phyloP scores from a whole-genome alignment of 2,329 filamentous ascomycete species.

The Calonectria fujianensis region DNA sequence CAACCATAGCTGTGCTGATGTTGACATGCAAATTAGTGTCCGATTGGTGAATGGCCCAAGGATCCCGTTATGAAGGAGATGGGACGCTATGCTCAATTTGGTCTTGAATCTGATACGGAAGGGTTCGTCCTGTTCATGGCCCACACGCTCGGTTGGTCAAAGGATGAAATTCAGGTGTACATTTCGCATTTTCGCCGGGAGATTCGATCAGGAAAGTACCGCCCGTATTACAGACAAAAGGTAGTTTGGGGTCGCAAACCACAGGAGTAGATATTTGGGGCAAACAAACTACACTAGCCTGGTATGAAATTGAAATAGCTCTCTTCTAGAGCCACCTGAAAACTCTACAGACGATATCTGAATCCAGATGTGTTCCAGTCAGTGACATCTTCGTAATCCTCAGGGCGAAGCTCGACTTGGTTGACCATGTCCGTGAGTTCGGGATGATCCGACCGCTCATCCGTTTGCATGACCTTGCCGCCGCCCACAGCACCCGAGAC shows the following conservation, averaged over 20 bases:
- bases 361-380: conserved; percentile 77
- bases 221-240: conserved; percentile 28
- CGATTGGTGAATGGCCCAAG: neutral
- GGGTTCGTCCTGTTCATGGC: conserved; percentile 36
- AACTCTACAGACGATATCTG: conserved; percentile 70
- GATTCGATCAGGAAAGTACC: conserved; percentile 29
- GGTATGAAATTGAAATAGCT: neutral
- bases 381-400: conserved; percentile 75
- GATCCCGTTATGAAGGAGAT: conserved; percentile 22
- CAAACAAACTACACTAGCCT: too few relatives aligned
- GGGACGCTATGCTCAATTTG: conserved; percentile 34
- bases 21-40: neutral
- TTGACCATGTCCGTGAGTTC: conserved; percentile 23
- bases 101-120: conserved; percentile 33
- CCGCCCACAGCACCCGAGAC: conserved; percentile 63
- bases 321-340: neutral
- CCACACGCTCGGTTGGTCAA: conserved; percentile 30
- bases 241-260: conserved; percentile 38
- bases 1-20: too few relatives aligned
- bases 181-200: conserved; percentile 35
- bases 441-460: neutral
- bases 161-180: conserved; percentile 37
- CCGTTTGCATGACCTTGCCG: conserved; percentile 35
- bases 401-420: conserved; percentile 26
- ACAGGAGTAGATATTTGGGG: neutral